These are phyloP conservation scores for Leccinum pachyderme DNA, from an alignment of 1,284 basidiomycete genomes.

Conservation along the genomic window DNA sequence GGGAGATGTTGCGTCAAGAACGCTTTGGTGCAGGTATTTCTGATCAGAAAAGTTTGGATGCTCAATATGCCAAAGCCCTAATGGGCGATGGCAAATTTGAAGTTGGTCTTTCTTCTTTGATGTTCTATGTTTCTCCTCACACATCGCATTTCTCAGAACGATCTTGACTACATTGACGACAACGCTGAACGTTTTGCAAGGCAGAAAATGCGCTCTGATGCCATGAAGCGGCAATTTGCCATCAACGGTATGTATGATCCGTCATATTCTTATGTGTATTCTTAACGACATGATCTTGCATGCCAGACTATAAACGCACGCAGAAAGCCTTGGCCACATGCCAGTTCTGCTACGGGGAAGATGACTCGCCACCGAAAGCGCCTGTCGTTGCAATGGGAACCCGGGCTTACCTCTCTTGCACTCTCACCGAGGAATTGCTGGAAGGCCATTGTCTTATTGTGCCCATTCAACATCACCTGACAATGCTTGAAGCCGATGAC, in stretches of 20 bases:
- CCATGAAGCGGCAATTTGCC: constrained; percentile 95
- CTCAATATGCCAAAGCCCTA: constrained; percentile 86
- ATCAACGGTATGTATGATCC: constrained; percentile 70
- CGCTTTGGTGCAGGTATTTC: constrained; percentile 83
- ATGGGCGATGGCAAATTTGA: constrained; percentile 85
- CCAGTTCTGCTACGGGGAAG: constrained; percentile 86
- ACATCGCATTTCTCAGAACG: constrained; percentile 47
- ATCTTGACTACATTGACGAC: constrained; percentile 95
- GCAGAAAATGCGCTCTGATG: constrained; percentile 93
- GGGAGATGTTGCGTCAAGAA: constrained; percentile 93
- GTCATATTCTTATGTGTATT: constrained; percentile 1
- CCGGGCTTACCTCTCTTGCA: constrained; percentile 85
- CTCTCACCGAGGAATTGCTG: constrained; percentile 81
- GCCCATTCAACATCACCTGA: constrained; percentile 91
- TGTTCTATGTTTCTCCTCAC: not conserved
- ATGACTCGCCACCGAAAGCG: constrained; percentile 80
- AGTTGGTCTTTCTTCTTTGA: constrained; percentile 41
- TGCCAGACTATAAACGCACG: constrained; percentile 88
- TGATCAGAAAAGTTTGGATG: constrained; percentile 90
- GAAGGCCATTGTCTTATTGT: constrained; percentile 93
- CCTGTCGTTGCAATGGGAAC: constrained; percentile 90
- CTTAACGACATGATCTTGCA: not conserved
- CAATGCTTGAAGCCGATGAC: constrained; percentile 91
- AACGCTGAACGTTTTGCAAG: constrained; percentile 91
- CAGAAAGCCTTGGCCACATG: constrained; percentile 88